These are phyloP conservation scores for Globisporangium cylindrosporum DNA, from an alignment of 352 stramenopile species.

Conservation along the genomic window DNA sequence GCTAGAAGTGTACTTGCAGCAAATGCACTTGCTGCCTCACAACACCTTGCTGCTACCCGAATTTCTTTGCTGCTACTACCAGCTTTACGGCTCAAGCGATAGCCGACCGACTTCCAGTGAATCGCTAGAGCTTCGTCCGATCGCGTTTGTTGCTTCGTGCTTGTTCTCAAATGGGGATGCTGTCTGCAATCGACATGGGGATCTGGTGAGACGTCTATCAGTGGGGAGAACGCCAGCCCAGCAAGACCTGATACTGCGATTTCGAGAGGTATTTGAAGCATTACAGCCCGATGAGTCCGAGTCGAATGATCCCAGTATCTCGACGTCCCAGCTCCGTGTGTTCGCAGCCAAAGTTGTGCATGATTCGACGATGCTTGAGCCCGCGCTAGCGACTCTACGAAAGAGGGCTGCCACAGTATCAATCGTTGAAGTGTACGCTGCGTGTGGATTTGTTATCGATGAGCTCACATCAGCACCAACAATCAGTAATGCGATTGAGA, in stretches of 20 bases:
- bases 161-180: constrained; percentile 64
- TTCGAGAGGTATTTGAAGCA: constrained; percentile 58
- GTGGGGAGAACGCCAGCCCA: constrained; percentile 56
- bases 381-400: constrained; percentile 34
- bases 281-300: constrained; percentile 19
- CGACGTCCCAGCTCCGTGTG: constrained; percentile 38
- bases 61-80: constrained; percentile 69
- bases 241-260: constrained; percentile 56
- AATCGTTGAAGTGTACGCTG: constrained; percentile 52
- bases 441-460: constrained; percentile 71
- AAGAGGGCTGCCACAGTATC: constrained; percentile 51
- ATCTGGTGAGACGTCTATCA: constrained; percentile 53
- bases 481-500: constrained; percentile 52
- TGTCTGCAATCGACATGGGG: constrained; percentile 45
- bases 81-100: constrained; percentile 52
- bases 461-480: constrained; percentile 53
- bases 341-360: constrained; percentile 43
- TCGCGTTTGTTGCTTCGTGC: constrained; percentile 64
- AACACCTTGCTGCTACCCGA: constrained; percentile 53
- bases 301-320: constrained; percentile 25
- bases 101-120: constrained; percentile 8
- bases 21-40: constrained; percentile 44
- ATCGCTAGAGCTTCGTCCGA: constrained; percentile 41
- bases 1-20: constrained; percentile 55
- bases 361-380: constrained; percentile 39